Base-by-base conservation (phyloP, 306 rosid species). In the Macrotyloma uniflorum region DNA sequence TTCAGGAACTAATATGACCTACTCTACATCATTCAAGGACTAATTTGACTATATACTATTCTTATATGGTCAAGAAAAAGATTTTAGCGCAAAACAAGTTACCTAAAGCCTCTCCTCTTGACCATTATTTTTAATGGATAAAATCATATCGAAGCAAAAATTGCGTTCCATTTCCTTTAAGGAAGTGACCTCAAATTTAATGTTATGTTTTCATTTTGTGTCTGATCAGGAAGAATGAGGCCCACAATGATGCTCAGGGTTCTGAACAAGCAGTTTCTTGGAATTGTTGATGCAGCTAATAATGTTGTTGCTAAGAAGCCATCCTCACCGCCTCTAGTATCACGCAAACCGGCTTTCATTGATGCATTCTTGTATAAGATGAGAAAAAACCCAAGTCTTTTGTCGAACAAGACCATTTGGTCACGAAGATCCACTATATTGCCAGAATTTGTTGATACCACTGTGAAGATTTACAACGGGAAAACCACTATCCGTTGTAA, bases 381-480 rank as follows among this genome's bases (percentile, higher is more conserved):
- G 86, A 82, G 64, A 53, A 82, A 77, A 54, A 77, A 82, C 19
- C 72, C 40, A 5, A 40, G 58, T n/a, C 82, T 82, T 82, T 32
- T 82, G 75, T 64, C 40, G 35, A 82, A 77, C 71, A 82, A 77
- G 68, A 71, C 70, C 24, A 82, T 82, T 54, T 82, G 86, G 86
- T 82, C 86, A 7, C 75, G 86, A 11, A 83, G 86, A 66, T 83
- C 86, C 46, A 83, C 86, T 23, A 72, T 83, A 50, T 78, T 78
- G 59, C 86, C 80, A 1, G 83, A 83, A n/a, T 83, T 83, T 19
- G 83, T 83, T 40, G 83, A 78, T 78, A 11, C 71, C 13, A 68
- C 70, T 1, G 83, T 83, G 72, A 83, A 77, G 74, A 83, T 83
- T 67, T 83, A 83, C 82, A 83, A 83, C 1, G 86, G 86, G 43